Evolutionary conservation across 352 stramenopile species (phyloP).

Genomic region (Pythium insidiosum): DNA sequence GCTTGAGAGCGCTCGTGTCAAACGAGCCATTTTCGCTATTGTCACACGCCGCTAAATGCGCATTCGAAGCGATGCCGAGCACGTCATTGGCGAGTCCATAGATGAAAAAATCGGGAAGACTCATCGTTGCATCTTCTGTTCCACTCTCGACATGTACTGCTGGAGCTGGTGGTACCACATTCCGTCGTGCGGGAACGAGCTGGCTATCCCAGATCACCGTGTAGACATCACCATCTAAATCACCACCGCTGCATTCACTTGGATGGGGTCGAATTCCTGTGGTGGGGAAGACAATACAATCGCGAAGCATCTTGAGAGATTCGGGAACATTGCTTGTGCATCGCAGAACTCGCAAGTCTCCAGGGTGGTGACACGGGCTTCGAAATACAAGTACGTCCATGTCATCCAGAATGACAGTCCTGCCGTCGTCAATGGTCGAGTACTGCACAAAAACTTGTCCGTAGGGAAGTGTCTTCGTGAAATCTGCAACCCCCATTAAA

Average conservation of each 20-base stretch:
- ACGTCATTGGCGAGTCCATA: constrained; percentile 68
- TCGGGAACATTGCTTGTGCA: constrained; percentile 40
- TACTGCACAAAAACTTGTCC: constrained; percentile 79
- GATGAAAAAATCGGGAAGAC: constrained; percentile 74
- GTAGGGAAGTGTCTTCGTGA: constrained; percentile 55
- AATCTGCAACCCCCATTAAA: constrained; percentile 79
- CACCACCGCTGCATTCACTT: constrained; percentile 72
- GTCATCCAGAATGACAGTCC: constrained; percentile 17
- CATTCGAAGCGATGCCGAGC: constrained; percentile 68
- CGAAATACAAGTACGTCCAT: constrained; percentile 62
- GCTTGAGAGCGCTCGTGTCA: constrained; percentile 29
- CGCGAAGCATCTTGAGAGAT: constrained; percentile 33
- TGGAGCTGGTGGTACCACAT: constrained; percentile 44
- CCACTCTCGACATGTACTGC: constrained; percentile 12
- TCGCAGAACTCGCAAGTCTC: constrained; percentile 58
- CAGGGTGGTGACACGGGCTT: constrained; percentile 69
- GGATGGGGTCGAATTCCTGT: constrained; percentile 56
- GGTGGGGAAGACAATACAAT: constrained; percentile 78
- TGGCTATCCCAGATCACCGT: constrained; percentile 77
- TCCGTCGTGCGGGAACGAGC: constrained; percentile 37
- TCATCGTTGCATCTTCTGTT: constrained; percentile 22
- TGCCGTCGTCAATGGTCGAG: constrained; percentile 9
- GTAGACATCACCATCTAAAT: constrained; percentile 78
- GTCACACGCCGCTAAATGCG: constrained; percentile 64
- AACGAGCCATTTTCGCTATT: constrained; percentile 33